Conservation (phyloP, 75 land plant species). For the Picea glauca region DNA sequence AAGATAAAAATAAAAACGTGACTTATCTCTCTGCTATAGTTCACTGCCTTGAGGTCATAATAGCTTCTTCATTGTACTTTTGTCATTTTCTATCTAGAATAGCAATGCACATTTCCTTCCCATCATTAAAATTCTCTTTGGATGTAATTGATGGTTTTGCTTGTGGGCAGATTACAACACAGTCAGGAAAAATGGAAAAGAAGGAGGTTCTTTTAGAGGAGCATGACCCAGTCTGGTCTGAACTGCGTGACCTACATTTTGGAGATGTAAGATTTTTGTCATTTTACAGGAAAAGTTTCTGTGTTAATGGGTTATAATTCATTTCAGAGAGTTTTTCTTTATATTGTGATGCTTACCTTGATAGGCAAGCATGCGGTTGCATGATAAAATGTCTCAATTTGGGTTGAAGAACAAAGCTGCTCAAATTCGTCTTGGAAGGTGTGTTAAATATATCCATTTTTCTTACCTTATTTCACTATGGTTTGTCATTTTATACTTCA, state of each 20-base stretch:
- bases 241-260: constrained; percentile 91
- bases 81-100: no score
- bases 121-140: neutral
- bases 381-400: constrained; percentile 88
- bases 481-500: neutral
- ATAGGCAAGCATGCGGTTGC: constrained; percentile 82
- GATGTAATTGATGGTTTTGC: neutral
- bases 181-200: constrained; percentile 63
- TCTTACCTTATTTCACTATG: no score
- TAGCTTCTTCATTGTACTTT: neutral
- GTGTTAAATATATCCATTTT: neutral
- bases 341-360: constrained; percentile 15
- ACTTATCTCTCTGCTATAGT: neutral
- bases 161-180: constrained; percentile 55
- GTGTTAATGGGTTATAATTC: constrained; percentile 1
- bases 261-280: constrained; percentile 70
- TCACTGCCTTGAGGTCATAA: neutral
- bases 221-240: constrained; percentile 99
- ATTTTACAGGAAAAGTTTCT: neutral
- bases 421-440: constrained; percentile 90
- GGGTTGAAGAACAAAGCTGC: constrained; percentile 95
- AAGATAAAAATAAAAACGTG: neutral
- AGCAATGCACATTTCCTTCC: neutral
- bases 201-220: constrained; percentile 97
- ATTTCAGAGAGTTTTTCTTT: neutral